phyloP scores from a whole-genome alignment of 176 grass and related monocot species.

The Puya raimondii region DNA sequence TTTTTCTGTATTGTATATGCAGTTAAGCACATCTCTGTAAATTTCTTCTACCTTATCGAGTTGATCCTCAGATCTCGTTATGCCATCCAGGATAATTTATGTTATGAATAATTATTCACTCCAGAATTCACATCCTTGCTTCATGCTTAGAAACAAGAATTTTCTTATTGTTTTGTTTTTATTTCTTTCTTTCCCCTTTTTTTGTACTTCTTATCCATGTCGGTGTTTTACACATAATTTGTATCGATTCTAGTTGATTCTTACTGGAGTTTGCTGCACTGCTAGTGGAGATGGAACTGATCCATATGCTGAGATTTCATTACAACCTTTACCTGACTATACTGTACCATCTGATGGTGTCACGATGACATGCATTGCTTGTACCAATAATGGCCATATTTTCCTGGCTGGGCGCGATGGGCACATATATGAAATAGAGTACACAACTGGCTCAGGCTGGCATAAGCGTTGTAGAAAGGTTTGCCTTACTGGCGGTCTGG shows the following conservation, averaged over 20 bases:
- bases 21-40: too few species aligned
- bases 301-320: conserved; percentile 78
- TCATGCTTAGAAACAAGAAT: background rate
- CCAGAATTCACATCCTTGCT: background rate
- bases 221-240: background rate
- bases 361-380: conserved; percentile 78
- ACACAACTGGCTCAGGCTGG: conserved; percentile 88
- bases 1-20: too few species aligned
- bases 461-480: conserved; percentile 79
- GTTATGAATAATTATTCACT: too few species aligned
- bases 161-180: background rate
- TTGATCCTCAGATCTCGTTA: too few species aligned
- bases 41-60: too few species aligned
- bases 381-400: conserved; percentile 84
- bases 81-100: too few species aligned
- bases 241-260: conserved; percentile 50
- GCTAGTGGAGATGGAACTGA: conserved; percentile 66
- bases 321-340: conserved; percentile 91
- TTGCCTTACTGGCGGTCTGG: conserved; percentile 73
- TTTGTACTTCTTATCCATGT: conserved; percentile 6
- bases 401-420: conserved; percentile 84
- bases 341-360: conserved; percentile 77
- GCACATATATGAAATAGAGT: conserved; percentile 88
- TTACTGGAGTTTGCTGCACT: conserved; percentile 86
- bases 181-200: background rate